Conservation (phyloP, 2,329 filamentous ascomycete species). For the Aspergillus vadensis region DNA sequence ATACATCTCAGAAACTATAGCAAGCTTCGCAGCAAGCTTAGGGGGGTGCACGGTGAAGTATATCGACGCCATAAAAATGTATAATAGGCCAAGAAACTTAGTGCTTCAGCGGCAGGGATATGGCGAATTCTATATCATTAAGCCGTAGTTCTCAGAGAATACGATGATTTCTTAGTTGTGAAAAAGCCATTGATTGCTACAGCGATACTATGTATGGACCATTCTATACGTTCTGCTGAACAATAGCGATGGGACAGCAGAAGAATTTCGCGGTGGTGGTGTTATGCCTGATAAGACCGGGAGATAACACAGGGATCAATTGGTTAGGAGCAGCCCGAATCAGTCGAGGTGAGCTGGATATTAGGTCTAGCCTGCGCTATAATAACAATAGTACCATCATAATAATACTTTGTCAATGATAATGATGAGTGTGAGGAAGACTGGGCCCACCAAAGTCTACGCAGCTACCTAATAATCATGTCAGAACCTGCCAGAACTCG, state of each 20-base stretch:
- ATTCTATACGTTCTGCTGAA: too few species aligned
- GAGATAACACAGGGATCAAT: too few species aligned
- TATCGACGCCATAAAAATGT: constrained; percentile 78
- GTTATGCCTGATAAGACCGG: too few species aligned
- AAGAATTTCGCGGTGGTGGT: too few species aligned
- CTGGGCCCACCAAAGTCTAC: not conserved
- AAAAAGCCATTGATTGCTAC: constrained; percentile 33
- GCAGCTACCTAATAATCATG: not conserved
- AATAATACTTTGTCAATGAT: not conserved
- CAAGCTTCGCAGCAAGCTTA: constrained; percentile 43
- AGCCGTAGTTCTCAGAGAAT: too few species aligned
- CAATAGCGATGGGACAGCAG: too few species aligned
- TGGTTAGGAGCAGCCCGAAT: too few species aligned
- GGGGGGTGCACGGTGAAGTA: constrained; percentile 71
- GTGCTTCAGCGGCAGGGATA: constrained; percentile 67
- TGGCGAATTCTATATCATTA: constrained; percentile 68
- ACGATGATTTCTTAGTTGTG: too few species aligned
- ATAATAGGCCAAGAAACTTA: constrained; percentile 60
- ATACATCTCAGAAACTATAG: constrained; percentile 30
- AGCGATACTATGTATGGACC: too few species aligned
- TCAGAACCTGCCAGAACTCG: not conserved
- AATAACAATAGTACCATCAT: not conserved
- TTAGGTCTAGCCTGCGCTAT: not conserved
- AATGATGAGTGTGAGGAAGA: not conserved
- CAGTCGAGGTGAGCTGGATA: not conserved